A percentile compares a stretch with the other conserved stretches of the same genome.
These are phyloP conservation scores for Grigorovia jiainica DNA, from an alignment of 805 yeast genomes.

Conservation along the genomic window DNA sequence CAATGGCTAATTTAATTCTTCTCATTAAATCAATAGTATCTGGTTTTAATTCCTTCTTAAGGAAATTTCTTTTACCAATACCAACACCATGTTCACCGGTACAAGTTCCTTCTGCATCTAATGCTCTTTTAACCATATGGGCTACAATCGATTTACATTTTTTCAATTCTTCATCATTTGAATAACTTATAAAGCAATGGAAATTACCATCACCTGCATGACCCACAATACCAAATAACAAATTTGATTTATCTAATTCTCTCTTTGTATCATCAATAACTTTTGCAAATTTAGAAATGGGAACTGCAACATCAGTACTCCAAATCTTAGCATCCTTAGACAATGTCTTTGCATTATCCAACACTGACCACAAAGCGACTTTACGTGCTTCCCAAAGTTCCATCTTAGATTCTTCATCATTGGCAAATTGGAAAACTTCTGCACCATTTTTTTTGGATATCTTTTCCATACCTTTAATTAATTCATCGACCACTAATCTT, in stretches of 20 bases:
- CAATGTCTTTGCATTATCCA: slow-evolving; percentile 51
- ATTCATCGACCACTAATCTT: slow-evolving; percentile 34
- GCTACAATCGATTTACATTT: slow-evolving; percentile 42
- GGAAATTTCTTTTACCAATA: slow-evolving; percentile 56
- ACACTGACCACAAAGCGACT: slow-evolving; percentile 53
- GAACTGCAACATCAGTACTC: slow-evolving; percentile 81
- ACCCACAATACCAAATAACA: slow-evolving; percentile 55
- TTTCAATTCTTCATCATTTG: slow-evolving; percentile 39
- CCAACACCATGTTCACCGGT: slow-evolving; percentile 89
- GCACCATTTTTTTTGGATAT: slow-evolving; percentile 50
- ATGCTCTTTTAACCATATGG: slow-evolving; percentile 56
- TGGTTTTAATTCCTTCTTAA: slow-evolving; percentile 56
- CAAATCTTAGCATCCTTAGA: slow-evolving; percentile 45
- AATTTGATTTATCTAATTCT: slow-evolving; percentile 44
- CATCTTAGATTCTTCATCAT: slow-evolving; percentile 48
- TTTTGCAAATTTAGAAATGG: slow-evolving; percentile 57
- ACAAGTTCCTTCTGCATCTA: slow-evolving; percentile 69
- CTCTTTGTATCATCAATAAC: slow-evolving; percentile 52
- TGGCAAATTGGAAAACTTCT: slow-evolving; percentile 52
- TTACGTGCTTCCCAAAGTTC: slow-evolving; percentile 74
- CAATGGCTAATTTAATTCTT: slow-evolving; percentile 58
- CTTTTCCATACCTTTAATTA: slow-evolving; percentile 36
- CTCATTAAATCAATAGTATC: slow-evolving; percentile 68
- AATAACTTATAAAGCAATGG: slow-evolving; percentile 57
- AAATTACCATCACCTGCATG: slow-evolving; percentile 84